Base-by-base conservation (phyloP, 176 grass and related monocot genomes). In the Paspalum vaginatum region DNA sequence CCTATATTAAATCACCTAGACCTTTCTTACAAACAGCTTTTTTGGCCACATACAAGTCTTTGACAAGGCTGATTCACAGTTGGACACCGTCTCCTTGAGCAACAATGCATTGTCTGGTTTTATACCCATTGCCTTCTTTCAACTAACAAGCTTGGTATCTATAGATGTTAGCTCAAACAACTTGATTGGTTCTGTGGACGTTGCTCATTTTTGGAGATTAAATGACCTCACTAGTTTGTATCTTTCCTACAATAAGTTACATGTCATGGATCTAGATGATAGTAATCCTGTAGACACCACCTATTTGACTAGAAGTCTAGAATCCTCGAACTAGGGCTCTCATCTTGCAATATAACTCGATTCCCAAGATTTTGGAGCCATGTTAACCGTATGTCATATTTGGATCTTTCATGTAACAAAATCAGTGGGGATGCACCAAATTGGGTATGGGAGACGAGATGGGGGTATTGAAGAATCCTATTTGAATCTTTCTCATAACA, bases 361-460 rank as follows among this genome's bases (percentile, higher is more conserved):
- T 26, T 87, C 59, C 78, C 70, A 25, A 10, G 20, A 1, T 8
- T n/a, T 55, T 49, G 78, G n/a, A 57, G 4, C 22, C 46, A 20
- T 56, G 0, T 41, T 1, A 74, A n/a, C 0, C 8, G 26, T 11
- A 57, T 13, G 2, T 63, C 12, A 41, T 20, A 20, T 74, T 54
- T 59, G 22, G 61, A 88, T 39, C 37, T 88, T 55, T 88, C 80
- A 73, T 70, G 11, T 5, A 88, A 84, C 11, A 66, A 70, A 16
- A 78, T 88, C 48, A 48, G 45, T 32, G 87, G 87, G 9, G 37
- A 22, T 20, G 52, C 81, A 77, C 87, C 87, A 3, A 81, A 51
- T 4, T 85, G 55, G 70, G 9, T 86, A 20, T 86, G 77, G 87
- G 26, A 77, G n/a, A 78, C 7, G 22, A 80, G 5, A 6, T 89